Evolutionary conservation across 2,329 filamentous ascomycete species (phyloP).

Genomic region (Catunica adiposa): DNA sequence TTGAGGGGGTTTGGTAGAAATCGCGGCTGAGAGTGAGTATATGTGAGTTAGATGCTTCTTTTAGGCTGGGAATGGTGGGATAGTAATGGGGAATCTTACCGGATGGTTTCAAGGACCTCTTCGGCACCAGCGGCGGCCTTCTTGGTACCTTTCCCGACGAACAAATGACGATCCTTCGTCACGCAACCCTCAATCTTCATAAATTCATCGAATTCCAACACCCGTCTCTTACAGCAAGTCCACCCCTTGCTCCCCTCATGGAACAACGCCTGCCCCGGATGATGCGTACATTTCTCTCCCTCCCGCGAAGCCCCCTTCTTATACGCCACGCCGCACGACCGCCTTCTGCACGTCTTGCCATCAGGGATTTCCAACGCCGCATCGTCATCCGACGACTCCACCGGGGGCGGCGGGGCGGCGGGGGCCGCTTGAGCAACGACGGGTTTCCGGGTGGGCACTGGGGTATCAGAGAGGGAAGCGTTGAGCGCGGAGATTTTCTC

Average conservation of each 20-base stretch:
- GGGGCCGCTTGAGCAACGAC: conserved; percentile 29
- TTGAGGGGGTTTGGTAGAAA: conserved; percentile 81
- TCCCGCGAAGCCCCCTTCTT: conserved; percentile 42
- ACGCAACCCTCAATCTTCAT: conserved; percentile 87
- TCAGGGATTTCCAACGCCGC: conserved; percentile 54
- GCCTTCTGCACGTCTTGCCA: conserved; percentile 61
- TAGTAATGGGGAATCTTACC: conserved; percentile 31
- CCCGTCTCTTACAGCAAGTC: conserved; percentile 87
- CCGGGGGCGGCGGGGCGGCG: conserved; percentile 41
- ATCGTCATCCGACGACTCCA: conserved; percentile 81
- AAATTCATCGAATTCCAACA: conserved; percentile 95
- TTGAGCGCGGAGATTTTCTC: conserved; percentile 38
- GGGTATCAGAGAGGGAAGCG: conserved; percentile 25
- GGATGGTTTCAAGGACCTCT: conserved; percentile 61
- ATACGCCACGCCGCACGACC: conserved; percentile 54
- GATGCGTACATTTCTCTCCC: conserved; percentile 66
- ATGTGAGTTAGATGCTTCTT: not conserved
- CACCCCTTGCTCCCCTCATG: conserved; percentile 98
- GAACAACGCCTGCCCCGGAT: conserved; percentile 83
- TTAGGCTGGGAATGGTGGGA: not conserved
- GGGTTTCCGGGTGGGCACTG: conserved; percentile 26
- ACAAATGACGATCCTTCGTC: conserved; percentile 67
- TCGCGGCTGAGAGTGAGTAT: conserved; percentile 37
- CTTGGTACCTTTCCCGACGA: conserved; percentile 59
- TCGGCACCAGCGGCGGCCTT: conserved; percentile 36